Percentiles rank a stretch among this genome's conserved stretches.
These are phyloP conservation scores for Pseudisothecium myosuroides DNA, from an alignment of 225 moss, liverwort and hornwort genomes.

Conservation along the genomic window DNA sequence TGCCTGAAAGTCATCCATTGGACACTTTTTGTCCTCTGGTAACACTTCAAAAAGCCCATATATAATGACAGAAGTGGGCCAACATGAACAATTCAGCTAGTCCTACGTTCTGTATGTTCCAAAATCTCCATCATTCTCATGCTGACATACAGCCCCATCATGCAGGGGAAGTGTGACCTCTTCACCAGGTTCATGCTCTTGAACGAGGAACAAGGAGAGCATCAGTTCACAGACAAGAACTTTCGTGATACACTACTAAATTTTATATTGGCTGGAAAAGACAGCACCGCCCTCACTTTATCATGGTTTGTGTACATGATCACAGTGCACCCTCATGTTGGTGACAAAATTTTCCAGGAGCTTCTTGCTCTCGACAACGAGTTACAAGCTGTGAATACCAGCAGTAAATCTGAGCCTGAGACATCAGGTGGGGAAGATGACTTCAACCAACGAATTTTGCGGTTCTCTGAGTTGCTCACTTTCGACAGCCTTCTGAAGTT, in stretches of 20 bases:
- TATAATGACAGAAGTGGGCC: too few relatives aligned
- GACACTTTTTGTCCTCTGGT: too few relatives aligned
- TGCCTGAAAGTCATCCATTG: background rate
- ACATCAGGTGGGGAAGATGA: background rate
- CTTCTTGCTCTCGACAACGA: background rate
- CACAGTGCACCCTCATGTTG: background rate
- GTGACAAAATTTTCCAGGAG: background rate
- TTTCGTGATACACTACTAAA: conserved; percentile 46
- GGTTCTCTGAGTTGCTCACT: conserved; percentile 22
- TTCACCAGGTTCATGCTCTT: conserved; percentile 51
- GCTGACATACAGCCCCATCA: background rate
- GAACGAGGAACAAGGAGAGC: conserved; percentile 10
- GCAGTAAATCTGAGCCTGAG: background rate
- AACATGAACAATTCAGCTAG: background rate
- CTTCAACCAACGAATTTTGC: background rate
- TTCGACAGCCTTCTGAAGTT: conserved; percentile 1
- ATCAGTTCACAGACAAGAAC: conserved; percentile 33
- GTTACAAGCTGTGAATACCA: background rate
- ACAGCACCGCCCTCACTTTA: background rate
- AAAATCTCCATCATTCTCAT: background rate
- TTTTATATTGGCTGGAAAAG: conserved; percentile 21
- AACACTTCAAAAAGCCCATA: too few relatives aligned
- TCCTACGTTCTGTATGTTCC: background rate
- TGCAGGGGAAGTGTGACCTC: conserved; percentile 19
- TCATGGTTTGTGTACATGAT: background rate